Percentiles rank a stretch among this genome's conserved stretches.
Evolutionary conservation across 2,329 filamentous ascomycete species (phyloP).

Genomic region (Cadophora luteo-olivacea): DNA sequence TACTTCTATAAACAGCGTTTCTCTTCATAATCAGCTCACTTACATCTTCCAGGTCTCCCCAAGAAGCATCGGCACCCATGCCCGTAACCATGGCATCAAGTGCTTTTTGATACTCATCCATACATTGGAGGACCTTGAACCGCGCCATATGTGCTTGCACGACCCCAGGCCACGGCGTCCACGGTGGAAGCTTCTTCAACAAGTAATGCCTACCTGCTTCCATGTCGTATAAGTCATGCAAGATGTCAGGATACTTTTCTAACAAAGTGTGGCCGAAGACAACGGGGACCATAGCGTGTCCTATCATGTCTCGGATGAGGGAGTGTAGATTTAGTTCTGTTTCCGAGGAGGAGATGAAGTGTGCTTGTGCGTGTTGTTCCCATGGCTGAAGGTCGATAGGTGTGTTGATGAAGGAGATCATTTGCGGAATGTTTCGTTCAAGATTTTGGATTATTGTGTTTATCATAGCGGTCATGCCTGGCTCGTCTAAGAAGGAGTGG

Average conservation of each 20-base stretch:
- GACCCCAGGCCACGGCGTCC: slow-evolving; percentile 58
- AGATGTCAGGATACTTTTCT: slow-evolving; percentile 57
- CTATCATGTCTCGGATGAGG: slow-evolving; percentile 63
- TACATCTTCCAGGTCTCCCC: slow-evolving; percentile 24
- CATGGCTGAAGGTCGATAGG: slow-evolving; percentile 66
- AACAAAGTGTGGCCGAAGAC: slow-evolving; percentile 59
- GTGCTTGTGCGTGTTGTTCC: slow-evolving; percentile 60
- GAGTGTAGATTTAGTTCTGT: slow-evolving; percentile 59
- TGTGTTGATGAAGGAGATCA: slow-evolving; percentile 65
- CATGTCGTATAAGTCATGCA: slow-evolving; percentile 61
- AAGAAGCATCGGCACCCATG: slow-evolving; percentile 47
- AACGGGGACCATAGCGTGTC: slow-evolving; percentile 54
- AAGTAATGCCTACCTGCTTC: slow-evolving; percentile 61
- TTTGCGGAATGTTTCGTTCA: slow-evolving; percentile 55
- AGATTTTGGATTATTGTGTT: slow-evolving; percentile 47
- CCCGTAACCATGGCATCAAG: slow-evolving; percentile 51
- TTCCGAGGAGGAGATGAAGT: slow-evolving; percentile 50
- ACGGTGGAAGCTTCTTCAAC: slow-evolving; percentile 60
- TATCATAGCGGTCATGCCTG: slow-evolving; percentile 51
- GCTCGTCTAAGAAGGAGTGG: slow-evolving; percentile 53
- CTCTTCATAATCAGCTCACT: slow-evolving; percentile 17
- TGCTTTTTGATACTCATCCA: slow-evolving; percentile 51
- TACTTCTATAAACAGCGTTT: slow-evolving; percentile 20
- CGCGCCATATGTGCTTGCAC: slow-evolving; percentile 55
- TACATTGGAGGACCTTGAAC: slow-evolving; percentile 46